A percentile compares a stretch with the other conserved stretches of the same genome.
phyloP scores from a whole-genome alignment of 2,329 filamentous ascomycete species.

The Aspergillus transmontanensis region DNA sequence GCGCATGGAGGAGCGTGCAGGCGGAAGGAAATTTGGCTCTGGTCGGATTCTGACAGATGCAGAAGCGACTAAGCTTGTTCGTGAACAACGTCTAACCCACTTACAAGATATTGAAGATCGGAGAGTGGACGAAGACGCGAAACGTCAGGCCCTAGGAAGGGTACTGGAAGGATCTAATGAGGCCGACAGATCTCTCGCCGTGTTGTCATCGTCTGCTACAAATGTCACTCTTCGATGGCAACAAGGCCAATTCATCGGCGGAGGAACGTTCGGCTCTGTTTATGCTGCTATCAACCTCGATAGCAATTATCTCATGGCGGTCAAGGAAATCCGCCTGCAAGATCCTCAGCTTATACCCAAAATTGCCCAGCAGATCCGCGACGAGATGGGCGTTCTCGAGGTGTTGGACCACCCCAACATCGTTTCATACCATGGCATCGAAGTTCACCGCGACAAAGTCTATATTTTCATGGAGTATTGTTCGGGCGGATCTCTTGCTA shows the following conservation, averaged over 20 bases:
- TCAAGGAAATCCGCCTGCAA: constrained; percentile 96
- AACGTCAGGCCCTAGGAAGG: constrained; percentile 82
- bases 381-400: constrained; percentile 96
- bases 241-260: constrained; percentile 96
- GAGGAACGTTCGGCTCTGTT: constrained; percentile 95
- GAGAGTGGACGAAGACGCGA: constrained; percentile 77
- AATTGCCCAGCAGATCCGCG: constrained; percentile 89
- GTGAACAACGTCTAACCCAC: constrained; percentile 72
- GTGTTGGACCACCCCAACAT: constrained; percentile 97
- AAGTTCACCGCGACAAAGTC: constrained; percentile 97
- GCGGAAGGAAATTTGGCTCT: constrained; percentile 76
- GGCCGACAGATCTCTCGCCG: constrained; percentile 90
- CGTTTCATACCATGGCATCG: constrained; percentile 96
- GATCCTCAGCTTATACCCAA: constrained; percentile 95
- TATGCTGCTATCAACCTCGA: constrained; percentile 98
- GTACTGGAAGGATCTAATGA: constrained; percentile 95
- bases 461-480: constrained; percentile 99
- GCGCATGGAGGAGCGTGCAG: constrained; percentile 76
- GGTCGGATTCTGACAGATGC: constrained; percentile 75
- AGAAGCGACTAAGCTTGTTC: constrained; percentile 76
- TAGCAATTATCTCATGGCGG: constrained; percentile 93
- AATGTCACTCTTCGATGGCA: constrained; percentile 98
- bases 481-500: constrained; percentile 88
- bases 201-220: constrained; percentile 88
- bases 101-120: constrained; percentile 76